These are phyloP conservation scores for Penicillium sp. DNA, from an alignment of 2,329 filamentous ascomycete genomes.

Conservation along the genomic window DNA sequence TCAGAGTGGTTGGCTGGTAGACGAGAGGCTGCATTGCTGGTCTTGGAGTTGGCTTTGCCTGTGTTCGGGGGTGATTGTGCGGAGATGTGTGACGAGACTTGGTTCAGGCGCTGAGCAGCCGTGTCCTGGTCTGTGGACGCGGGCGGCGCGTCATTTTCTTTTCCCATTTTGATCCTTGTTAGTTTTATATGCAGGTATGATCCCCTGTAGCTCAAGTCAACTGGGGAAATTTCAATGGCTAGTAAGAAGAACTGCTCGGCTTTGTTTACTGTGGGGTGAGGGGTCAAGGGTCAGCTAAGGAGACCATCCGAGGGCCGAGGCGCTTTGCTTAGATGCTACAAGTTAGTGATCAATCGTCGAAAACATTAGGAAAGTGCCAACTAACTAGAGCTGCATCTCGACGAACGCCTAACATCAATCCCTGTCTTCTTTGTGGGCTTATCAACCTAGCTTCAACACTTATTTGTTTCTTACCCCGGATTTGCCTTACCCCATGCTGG, in stretches of 20 bases:
- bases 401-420: neutral
- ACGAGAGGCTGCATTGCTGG: conserved; percentile 36
- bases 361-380: neutral
- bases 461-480: conserved; percentile 15
- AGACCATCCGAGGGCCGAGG: conserved; percentile 31
- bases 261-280: conserved; percentile 6
- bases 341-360: neutral
- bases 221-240: neutral
- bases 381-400: neutral
- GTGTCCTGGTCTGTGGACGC: conserved; percentile 21
- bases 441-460: neutral
- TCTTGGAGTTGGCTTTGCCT: conserved; percentile 38
- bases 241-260: neutral
- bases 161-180: conserved; percentile 10
- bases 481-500: conserved; percentile 27
- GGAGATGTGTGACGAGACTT: conserved; percentile 55
- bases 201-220: conserved; percentile 11
- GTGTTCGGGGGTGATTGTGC: conserved; percentile 21
- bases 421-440: neutral
- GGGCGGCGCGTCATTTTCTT: conserved; percentile 22
- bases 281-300: neutral
- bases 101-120: conserved; percentile 54
- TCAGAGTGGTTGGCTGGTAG: conserved; percentile 68
- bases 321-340: neutral
- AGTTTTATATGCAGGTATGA: conserved; percentile 7